phyloP scores from a whole-genome alignment of 176 grass and related monocot species.

The Thalia dealbata region DNA sequence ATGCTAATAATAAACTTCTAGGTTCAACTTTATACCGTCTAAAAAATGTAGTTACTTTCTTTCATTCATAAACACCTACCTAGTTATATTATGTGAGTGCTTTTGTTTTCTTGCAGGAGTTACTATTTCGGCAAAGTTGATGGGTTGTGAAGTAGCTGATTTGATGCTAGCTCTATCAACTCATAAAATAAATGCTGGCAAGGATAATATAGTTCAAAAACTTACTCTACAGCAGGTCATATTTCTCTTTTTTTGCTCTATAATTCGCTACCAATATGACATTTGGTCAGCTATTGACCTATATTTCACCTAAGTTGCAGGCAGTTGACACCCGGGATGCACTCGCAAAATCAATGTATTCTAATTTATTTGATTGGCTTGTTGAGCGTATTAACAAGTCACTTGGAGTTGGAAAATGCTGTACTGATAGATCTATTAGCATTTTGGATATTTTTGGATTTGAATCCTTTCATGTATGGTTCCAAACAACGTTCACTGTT shows the following conservation, averaged over 20 bases:
- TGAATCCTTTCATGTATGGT: constrained; percentile 81
- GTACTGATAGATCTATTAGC: constrained; percentile 78
- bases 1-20: not conserved
- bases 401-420: constrained; percentile 70
- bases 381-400: constrained; percentile 96
- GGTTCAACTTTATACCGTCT: not conserved
- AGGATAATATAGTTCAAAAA: constrained; percentile 94
- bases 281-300: not conserved
- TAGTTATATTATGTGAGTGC: not conserved
- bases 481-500: constrained; percentile 1
- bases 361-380: constrained; percentile 90
- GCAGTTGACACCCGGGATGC: constrained; percentile 88
- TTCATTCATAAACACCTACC: not conserved
- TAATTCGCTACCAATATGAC: constrained; percentile 1
- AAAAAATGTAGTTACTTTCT: not conserved
- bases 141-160: constrained; percentile 76
- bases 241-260: constrained; percentile 8
- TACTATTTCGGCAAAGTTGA: constrained; percentile 67
- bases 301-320: constrained; percentile 32
- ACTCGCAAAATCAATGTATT: constrained; percentile 81
- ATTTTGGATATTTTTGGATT: constrained; percentile 99
- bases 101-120: constrained; percentile 33
- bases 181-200: constrained; percentile 87
- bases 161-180: constrained; percentile 76
- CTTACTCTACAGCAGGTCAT: constrained; percentile 88